Evolutionary conservation across 106 monocot genomes (phyloP), one percentile per base, ranked within the genome.

Genomic region (Phalaenopsis aphrodite): DNA sequence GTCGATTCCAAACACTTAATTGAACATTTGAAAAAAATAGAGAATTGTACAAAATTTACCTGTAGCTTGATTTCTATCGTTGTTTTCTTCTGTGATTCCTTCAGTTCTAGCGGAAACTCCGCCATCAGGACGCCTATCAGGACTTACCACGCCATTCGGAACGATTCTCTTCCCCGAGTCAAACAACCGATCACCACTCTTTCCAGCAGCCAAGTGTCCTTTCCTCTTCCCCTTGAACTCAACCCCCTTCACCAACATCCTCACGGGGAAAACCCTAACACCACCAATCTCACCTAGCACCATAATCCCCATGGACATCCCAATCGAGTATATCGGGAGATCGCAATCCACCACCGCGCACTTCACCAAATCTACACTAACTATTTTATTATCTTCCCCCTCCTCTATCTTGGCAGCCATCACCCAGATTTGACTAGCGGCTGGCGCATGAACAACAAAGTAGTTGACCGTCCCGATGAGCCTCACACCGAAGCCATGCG

Each of bases 251-350:
- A 77, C 82, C 78, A 83, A 66, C 55, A 49, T 14, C 52, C 78
- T 83, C 41, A 83, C 4, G 38, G 78, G 78, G 38, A 83, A 83
- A 47, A 83, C 82, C 82, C 82, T 77, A 45, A 72, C 77, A 77
- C 82, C 82, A 36, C 68, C 77, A n/a, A 83, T 68, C 78, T 83
- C 82, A 19, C 82, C 82, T 9, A 83, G 77, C 68, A 78, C 82
- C 71, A 83, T 57, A 41, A 83, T 55, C 68, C 82, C 82, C 77
- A 41, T 77, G 24, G 67, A 67, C 65, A 83, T 68, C 41, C 66
- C 71, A 6, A 83, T 41, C 7, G 77, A 77, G 15, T 78, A 83
- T 49, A 83, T 56, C 49, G 77, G 71, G 21, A 41, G 30, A 30
- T 23, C 36, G 39, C 82, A 83, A 36, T 71, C 77, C 12, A 83